A percentile compares a stretch with the other conserved stretches of the same genome.
phyloP scores from a whole-genome alignment of 1,284 basidiomycete genomes.

The Leccinum subrobustum region DNA sequence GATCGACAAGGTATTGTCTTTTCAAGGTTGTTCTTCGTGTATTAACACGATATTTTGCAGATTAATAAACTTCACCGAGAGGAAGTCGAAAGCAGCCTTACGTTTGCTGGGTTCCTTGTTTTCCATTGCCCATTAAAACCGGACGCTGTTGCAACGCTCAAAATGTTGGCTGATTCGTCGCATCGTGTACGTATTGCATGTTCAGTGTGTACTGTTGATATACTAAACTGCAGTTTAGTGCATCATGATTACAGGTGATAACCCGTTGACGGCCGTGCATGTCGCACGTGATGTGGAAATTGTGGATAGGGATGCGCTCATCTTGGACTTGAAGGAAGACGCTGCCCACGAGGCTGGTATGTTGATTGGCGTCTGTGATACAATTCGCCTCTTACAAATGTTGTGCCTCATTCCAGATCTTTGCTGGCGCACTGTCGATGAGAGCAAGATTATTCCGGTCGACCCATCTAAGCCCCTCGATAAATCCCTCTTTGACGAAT shows the following conservation, averaged over 20 bases:
- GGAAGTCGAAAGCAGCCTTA: constrained; percentile 73
- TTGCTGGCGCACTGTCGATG: constrained; percentile 93
- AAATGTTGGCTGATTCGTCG: constrained; percentile 92
- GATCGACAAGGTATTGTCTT: constrained; percentile 56
- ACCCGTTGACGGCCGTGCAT: constrained; percentile 92
- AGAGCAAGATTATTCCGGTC: constrained; percentile 82
- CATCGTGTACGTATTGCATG: constrained; percentile 69
- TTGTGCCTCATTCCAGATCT: constrained; percentile 50
- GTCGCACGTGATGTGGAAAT: constrained; percentile 95
- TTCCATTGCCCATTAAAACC: constrained; percentile 95
- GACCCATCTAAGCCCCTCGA: constrained; percentile 79
- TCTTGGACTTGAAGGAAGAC: constrained; percentile 86
- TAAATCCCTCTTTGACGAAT: constrained; percentile 70
- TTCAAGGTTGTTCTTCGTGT: background rate
- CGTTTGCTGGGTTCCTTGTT: constrained; percentile 90
- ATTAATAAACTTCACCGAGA: constrained; percentile 83
- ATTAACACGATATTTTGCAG: constrained; percentile 43
- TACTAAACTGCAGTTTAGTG: constrained; percentile 52
- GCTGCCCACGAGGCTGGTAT: constrained; percentile 63
- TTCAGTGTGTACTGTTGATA: constrained; percentile 3
- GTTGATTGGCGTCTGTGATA: constrained; percentile 22
- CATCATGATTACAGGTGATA: constrained; percentile 97
- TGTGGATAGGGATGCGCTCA: constrained; percentile 89
- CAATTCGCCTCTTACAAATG: background rate
- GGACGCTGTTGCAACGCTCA: constrained; percentile 87